Evolutionary conservation across 2,329 filamentous ascomycete genomes (phyloP).

Genomic region (Cucurbitaria berberidis): DNA sequence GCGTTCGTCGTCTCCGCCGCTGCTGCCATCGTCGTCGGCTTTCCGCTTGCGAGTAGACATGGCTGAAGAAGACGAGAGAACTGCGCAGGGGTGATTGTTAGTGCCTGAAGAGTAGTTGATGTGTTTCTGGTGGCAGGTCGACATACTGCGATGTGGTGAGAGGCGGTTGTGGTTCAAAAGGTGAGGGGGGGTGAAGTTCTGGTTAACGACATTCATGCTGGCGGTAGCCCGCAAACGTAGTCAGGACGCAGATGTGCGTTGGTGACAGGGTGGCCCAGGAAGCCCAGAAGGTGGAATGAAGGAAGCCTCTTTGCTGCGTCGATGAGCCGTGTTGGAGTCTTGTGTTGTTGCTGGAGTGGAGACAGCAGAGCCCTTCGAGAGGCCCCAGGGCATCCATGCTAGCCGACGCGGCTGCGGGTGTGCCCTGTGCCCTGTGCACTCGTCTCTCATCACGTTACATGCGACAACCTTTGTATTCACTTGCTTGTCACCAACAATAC

Average conservation of each 20-base stretch:
- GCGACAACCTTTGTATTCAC: no score
- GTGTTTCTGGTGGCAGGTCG: conserved; percentile 12
- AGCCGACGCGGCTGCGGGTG: conserved; percentile 3
- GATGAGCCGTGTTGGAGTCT: conserved; percentile 16
- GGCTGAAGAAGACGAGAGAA: conserved; percentile 46
- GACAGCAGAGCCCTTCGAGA: conserved; percentile 24
- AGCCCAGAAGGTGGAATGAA: conserved; percentile 2
- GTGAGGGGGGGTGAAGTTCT: conserved; percentile 66
- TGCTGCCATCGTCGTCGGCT: conserved; percentile 70
- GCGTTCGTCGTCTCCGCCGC: conserved; percentile 72
- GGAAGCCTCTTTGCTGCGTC: conserved; percentile 4
- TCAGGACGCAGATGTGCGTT: conserved; percentile 18
- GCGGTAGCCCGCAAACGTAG: conserved; percentile 31
- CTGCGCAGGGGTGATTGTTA: conserved; percentile 25
- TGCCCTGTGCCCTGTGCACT: background rate
- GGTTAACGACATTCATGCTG: conserved; percentile 67
- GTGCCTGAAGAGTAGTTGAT: conserved; percentile 7
- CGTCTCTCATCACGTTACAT: conserved; percentile 14
- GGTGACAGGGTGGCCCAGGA: background rate
- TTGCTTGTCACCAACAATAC: no score
- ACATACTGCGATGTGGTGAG: conserved; percentile 54
- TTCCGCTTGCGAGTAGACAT: conserved; percentile 78
- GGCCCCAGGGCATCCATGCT: conserved; percentile 11
- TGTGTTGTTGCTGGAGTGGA: conserved; percentile 30
- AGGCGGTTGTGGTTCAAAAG: conserved; percentile 66